Evolutionary conservation across 2,329 filamentous ascomycete species (phyloP).

Genomic region (Hypoxylon sp.): DNA sequence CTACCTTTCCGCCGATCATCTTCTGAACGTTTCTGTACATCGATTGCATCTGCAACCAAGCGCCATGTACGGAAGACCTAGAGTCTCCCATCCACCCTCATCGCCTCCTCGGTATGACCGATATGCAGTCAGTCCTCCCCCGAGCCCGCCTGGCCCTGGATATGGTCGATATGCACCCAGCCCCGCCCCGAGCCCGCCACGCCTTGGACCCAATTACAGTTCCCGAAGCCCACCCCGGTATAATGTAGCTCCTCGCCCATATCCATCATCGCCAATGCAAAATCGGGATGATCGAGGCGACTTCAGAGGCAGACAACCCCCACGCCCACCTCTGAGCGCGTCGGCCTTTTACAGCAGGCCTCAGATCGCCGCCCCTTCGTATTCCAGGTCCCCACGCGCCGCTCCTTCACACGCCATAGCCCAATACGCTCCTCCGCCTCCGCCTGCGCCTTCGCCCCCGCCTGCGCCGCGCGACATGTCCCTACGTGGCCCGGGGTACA

Average conservation of each 20-base stretch:
- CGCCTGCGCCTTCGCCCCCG: too few species aligned
- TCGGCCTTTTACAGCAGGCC: neutral
- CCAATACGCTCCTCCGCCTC: neutral
- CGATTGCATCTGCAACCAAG: neutral
- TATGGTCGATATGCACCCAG: too few species aligned
- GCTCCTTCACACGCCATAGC: neutral
- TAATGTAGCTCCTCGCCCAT: neutral
- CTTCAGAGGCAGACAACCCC: neutral
- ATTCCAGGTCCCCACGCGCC: neutral
- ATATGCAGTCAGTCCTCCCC: too few species aligned
- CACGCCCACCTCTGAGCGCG: neutral
- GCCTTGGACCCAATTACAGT: neutral
- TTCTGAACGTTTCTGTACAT: neutral
- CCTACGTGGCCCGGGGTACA: neutral
- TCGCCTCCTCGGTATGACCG: neutral
- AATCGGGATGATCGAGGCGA: neutral
- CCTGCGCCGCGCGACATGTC: neutral
- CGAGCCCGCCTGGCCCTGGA: neutral
- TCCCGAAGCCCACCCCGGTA: neutral
- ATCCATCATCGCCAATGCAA: neutral
- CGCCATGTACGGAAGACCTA: neutral
- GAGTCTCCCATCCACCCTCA: neutral
- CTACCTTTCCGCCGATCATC: neutral
- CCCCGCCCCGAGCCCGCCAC: neutral
- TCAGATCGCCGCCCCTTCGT: neutral